Percentiles rank a stretch among this genome's conserved stretches.
Conservation (phyloP, 176 grass and related monocot species). For the Phragmites australis region DNA sequence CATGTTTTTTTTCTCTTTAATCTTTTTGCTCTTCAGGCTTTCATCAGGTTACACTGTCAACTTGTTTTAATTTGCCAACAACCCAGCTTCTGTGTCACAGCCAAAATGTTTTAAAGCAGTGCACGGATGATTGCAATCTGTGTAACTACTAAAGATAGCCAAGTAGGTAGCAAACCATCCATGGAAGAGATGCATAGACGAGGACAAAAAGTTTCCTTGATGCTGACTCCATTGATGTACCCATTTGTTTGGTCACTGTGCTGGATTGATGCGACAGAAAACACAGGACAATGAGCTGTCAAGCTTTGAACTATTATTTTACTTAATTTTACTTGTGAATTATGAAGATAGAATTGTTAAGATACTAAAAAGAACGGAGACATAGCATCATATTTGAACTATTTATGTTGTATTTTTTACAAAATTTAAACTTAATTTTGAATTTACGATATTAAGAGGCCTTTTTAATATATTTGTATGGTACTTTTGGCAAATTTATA, state of each 20-base stretch:
- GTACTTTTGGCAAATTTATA: too few species aligned
- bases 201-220: constrained; percentile 21
- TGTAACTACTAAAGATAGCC: constrained; percentile 34
- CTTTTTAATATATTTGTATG: too few species aligned
- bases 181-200: background rate
- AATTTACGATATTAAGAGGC: too few species aligned
- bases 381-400: too few species aligned
- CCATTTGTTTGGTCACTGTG: constrained; percentile 22
- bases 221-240: constrained; percentile 29
- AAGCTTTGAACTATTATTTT: too few species aligned
- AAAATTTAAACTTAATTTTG: too few species aligned
- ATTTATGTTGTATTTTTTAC: too few species aligned
- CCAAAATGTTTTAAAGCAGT: background rate
- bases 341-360: too few species aligned
- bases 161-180: background rate
- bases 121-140: constrained; percentile 36
- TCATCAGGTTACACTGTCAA: constrained; percentile 13
- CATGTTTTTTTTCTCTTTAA: too few species aligned
- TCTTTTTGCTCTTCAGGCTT: constrained; percentile 1
- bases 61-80: constrained; percentile 17
- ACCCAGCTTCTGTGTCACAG: constrained; percentile 1
- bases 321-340: too few species aligned
- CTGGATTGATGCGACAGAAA: constrained; percentile 24
- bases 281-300: background rate
- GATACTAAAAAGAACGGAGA: too few species aligned